Base-by-base conservation (phyloP, 176 grass and related monocot species). In the Tuctoria greenei region DNA sequence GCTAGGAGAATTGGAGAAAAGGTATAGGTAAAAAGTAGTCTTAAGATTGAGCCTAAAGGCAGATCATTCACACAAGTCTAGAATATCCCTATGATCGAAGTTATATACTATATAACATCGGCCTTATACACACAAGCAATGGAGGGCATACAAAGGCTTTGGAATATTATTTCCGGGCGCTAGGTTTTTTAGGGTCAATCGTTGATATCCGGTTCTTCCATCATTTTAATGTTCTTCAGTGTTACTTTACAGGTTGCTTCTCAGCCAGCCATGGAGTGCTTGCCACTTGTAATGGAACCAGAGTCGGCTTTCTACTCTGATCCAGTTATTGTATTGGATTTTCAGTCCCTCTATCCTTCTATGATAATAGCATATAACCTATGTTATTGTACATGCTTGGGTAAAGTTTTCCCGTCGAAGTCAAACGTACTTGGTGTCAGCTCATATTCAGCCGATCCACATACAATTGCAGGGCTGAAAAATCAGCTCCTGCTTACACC, bases 291-390 rank as follows among this genome's bases (percentile, higher is more conserved):
- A 76, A 97, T 97, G 94, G 94, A 97, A 74, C 94, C 94, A 78
- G 94, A 97, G 86, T 97, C 91, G 16, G 86, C 81, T 73, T 97
- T 97, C 86, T 97, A 93, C 81, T 49, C 86, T 20, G 94, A 97
- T n/a, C 94, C 93, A 70, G 88, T 97, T 83, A 81, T 97, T 82
- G 84, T 97, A 51, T 76, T 97, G 86, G 90, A 97, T 86, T 97
- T 97, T 71, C 94, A 97, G 75, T 97, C 94, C 72, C 94, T 97
- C 79, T 97, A 97, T 83, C 94, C 94, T 71, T 93, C 91, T n/a
- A 97, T 97, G 94, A 91, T 93, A 88, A 97, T 97, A 85, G 94
- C 94, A 66, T 97, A 97, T 79, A 97, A 97, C 66, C 75, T 93
- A 61, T 97, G 94, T 85, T 97, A 90, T 76, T 89, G 81, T 79